phyloP scores from a whole-genome alignment of 2,329 filamentous ascomycete species.

The Monosporascus sp. region DNA sequence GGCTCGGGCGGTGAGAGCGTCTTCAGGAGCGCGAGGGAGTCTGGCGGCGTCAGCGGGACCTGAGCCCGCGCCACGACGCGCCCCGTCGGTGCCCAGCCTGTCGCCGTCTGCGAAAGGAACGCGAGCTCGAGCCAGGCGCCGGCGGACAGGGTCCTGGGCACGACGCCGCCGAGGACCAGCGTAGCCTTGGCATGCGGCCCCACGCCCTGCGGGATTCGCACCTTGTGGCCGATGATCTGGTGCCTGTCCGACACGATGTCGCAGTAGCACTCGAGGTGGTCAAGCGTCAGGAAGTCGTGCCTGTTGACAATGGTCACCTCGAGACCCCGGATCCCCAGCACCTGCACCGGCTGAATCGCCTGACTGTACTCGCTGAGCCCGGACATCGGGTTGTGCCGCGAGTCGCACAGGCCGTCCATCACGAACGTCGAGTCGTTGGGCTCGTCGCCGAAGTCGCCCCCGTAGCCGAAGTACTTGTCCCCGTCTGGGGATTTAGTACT shows the following conservation, averaged over 20 bases:
- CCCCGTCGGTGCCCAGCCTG: conserved; percentile 46
- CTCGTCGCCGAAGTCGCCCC: conserved; percentile 56
- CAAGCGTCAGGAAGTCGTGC: conserved; percentile 49
- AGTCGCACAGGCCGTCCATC: conserved; percentile 49
- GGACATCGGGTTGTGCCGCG: conserved; percentile 45
- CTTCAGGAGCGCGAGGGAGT: conserved; percentile 24
- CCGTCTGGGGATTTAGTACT: conserved; percentile 37
- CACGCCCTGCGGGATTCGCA: conserved; percentile 38
- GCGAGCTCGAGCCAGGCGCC: conserved; percentile 45
- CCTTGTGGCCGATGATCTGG: conserved; percentile 27
- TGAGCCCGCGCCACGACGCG: conserved; percentile 49
- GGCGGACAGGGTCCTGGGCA: conserved; percentile 21
- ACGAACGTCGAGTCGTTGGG: conserved; percentile 57
- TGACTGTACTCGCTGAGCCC: conserved; percentile 53
- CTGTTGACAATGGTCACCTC: conserved; percentile 44
- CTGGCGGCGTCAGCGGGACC: conserved; percentile 33
- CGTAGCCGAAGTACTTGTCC: conserved; percentile 49
- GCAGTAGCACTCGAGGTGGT: conserved; percentile 43
- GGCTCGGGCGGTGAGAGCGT: conserved; percentile 4
- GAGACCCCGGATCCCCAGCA: conserved; percentile 38
- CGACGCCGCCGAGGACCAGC: conserved; percentile 25
- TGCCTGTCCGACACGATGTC: conserved; percentile 35
- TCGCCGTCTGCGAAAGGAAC: conserved; percentile 37
- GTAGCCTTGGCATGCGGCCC: conserved; percentile 36
- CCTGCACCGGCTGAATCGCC: conserved; percentile 53